Conservation (phyloP, 1,284 basidiomycete genomes). For the Malassezia pachydermatis region DNA sequence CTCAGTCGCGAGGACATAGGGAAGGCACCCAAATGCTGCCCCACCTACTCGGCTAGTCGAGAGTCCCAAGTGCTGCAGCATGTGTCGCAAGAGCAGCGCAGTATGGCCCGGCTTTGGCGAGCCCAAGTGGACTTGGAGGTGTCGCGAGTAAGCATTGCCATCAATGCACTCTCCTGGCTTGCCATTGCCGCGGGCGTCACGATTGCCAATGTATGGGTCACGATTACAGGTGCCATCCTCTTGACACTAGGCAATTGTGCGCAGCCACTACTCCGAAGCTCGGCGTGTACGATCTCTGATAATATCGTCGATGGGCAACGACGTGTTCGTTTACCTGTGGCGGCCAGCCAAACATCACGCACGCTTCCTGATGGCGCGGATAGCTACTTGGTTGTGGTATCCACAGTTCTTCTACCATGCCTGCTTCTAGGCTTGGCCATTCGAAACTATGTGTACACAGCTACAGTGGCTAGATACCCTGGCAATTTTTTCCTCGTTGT, state of each 20-base stretch:
- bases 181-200: constrained; percentile 3
- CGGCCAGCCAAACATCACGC: neutral
- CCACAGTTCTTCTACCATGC: constrained; percentile 13
- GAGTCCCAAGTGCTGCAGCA: constrained; percentile 1
- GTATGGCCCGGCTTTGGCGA: constrained; percentile 13
- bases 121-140: constrained; percentile 12
- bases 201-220: neutral
- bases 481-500: constrained; percentile 14
- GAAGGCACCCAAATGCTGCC: neutral
- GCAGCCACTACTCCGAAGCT: constrained; percentile 14
- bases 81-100: constrained; percentile 4
- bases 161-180: constrained; percentile 9
- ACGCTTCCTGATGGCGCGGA: constrained; percentile 8
- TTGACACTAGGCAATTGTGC: constrained; percentile 6
- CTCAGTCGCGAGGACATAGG: constrained; percentile 2
- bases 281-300: constrained; percentile 13
- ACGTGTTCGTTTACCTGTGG: neutral
- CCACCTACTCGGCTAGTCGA: neutral
- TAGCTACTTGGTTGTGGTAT: constrained; percentile 16
- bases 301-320: constrained; percentile 3
- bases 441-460: constrained; percentile 12
- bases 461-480: constrained; percentile 7
- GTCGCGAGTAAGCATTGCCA: constrained; percentile 1
- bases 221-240: constrained; percentile 6
- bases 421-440: constrained; percentile 6